A percentile compares a stretch with the other conserved stretches of the same genome.
These are phyloP conservation scores for Paraphoma chrysanthemicola DNA, from an alignment of 2,329 filamentous ascomycete genomes.

Conservation along the genomic window DNA sequence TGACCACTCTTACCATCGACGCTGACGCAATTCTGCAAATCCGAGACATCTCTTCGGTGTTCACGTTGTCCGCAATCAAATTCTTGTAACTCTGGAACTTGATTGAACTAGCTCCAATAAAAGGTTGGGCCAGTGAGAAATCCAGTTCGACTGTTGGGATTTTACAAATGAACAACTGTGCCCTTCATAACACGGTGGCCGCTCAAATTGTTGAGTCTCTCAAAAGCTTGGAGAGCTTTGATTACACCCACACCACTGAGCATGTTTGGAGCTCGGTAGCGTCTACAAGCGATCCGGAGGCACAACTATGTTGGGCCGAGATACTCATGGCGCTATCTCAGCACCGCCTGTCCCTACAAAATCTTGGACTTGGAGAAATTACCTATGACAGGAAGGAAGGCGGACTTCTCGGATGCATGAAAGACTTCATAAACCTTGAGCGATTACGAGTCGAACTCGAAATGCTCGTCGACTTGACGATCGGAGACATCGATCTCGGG, in stretches of 20 bases:
- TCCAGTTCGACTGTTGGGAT: neutral
- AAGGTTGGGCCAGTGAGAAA: neutral
- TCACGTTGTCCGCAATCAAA: neutral
- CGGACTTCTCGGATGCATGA: neutral
- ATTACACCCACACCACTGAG: neutral
- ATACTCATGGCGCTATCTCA: neutral
- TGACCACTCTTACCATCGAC: neutral
- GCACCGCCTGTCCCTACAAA: neutral
- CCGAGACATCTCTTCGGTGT: neutral
- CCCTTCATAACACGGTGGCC: neutral
- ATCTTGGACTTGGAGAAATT: neutral
- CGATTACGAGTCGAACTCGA: neutral
- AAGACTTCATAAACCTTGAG: neutral
- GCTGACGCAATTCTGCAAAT: neutral
- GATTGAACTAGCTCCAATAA: neutral
- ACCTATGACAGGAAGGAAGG: neutral
- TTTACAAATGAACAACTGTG: neutral
- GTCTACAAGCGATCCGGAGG: neutral
- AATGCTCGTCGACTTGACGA: neutral
- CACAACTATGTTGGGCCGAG: neutral
- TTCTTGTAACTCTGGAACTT: neutral
- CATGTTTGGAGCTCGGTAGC: neutral
- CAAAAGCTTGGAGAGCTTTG: neutral
- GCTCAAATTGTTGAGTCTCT: neutral
- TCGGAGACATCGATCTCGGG: neutral